phyloP scores from a whole-genome alignment of 2,329 filamentous ascomycete genomes.

The Fusarium denticulatum region DNA sequence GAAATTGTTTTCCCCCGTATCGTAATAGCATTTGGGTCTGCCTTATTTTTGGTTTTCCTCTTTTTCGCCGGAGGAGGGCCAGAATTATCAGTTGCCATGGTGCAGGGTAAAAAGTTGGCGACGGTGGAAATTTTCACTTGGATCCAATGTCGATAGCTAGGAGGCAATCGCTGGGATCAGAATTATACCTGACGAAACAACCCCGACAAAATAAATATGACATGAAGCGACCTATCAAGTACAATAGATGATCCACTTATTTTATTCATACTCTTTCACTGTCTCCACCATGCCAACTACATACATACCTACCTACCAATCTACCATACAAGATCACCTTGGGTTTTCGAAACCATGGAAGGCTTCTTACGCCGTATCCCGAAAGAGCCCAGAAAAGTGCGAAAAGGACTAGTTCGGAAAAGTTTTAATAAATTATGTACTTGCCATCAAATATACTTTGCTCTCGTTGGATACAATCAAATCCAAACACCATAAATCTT shows the following conservation, averaged over 20 bases:
- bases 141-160: background rate
- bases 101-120: background rate
- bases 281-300: background rate
- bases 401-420: background rate
- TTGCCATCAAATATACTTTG: background rate
- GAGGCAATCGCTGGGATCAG: background rate
- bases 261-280: background rate
- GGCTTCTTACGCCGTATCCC: background rate
- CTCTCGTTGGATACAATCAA: background rate
- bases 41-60: slow-evolving; percentile 50
- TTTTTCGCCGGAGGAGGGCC: slow-evolving; percentile 49
- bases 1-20: slow-evolving; percentile 61
- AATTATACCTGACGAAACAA: background rate
- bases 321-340: background rate
- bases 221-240: background rate
- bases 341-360: background rate
- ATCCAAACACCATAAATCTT: background rate
- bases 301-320: background rate
- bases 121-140: background rate
- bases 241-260: background rate
- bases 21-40: slow-evolving; percentile 51
- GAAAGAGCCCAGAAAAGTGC: background rate
- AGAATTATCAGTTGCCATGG: slow-evolving; percentile 41
- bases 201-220: background rate
- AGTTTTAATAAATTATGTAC: background rate